A percentile compares a stretch with the other conserved stretches of the same genome.
Evolutionary conservation across 106 monocot species (phyloP).

Genomic region (Dendrobium catenatum): DNA sequence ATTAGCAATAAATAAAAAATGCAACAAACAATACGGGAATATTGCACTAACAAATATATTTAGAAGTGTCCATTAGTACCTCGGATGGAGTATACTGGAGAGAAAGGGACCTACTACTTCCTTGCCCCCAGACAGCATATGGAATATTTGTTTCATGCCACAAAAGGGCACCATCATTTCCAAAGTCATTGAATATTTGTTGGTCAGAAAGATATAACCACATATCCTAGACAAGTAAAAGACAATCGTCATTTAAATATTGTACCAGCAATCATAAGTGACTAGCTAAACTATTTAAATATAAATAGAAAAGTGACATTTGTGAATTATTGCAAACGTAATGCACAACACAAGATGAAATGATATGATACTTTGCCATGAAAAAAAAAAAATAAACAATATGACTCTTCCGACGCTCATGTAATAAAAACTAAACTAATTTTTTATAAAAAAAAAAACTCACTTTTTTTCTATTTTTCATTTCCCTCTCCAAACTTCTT

Average conservation of each 20-base stretch:
- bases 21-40: background rate
- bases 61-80: slow-evolving; percentile 30
- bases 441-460: too few species aligned
- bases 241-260: background rate
- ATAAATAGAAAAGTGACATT: background rate
- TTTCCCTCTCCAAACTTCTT: too few species aligned
- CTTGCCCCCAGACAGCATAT: slow-evolving; percentile 81
- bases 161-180: slow-evolving; percentile 74
- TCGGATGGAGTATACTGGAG: slow-evolving; percentile 78
- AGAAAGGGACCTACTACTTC: slow-evolving; percentile 47
- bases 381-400: background rate
- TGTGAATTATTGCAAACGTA: background rate
- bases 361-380: background rate
- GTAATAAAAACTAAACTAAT: too few species aligned
- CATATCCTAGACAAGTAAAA: slow-evolving; percentile 66
- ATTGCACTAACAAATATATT: background rate
- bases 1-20: background rate
- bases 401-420: too few species aligned
- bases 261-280: background rate
- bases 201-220: slow-evolving; percentile 89
- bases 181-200: slow-evolving; percentile 80
- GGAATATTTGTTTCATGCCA: slow-evolving; percentile 97
- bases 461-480: too few species aligned
- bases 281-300: background rate
- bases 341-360: background rate